Evolutionary conservation across 345 rosid species (phyloP), one percentile per base, ranked within the genome.

Genomic region (Toxicodendron radicans): DNA sequence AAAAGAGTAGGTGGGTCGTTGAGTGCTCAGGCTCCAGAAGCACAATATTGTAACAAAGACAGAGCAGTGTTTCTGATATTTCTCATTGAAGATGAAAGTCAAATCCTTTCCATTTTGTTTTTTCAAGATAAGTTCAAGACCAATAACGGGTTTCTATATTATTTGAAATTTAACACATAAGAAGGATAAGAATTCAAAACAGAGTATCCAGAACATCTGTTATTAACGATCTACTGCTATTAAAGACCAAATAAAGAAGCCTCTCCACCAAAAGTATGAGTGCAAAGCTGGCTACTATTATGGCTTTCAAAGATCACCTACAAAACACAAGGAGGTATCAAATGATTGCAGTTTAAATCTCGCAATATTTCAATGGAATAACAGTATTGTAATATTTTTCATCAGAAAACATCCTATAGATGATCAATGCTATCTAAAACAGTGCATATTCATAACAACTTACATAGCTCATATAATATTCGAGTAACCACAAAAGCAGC

Each of bases 181-280:
- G 7, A 27, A 59, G 7, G 7, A 20, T 20, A 56, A 12, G 12
- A 66, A 20, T 9, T 7, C 12, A 71, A 57, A 13, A 43, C 62
- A 59, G 48, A 68, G 75, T 17, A 68, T 45, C 21, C 30, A 48
- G 49, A 72, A 73, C 60, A 41, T 21, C 24, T 62, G 68, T 77
- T 27, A 27, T 27, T n/a, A n/a, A n/a, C n/a, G n/a, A n/a, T n/a
- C 64, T 71, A 33, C 24, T 62, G 68, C 74, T 27, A 27, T 27
- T 70, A 32, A 4, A n/a, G 33, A 56, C 54, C 52, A 54, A n/a
- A 72, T 27, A 68, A 65, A 68, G 32, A 59, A 60, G 43, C 60
- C 10, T 58, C 66, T 54, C 61, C 54, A 64, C 65, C n/a, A 65
- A 73, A 32, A 17, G 33, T 58, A 38, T 17, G 41, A 57, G 24